Evolutionary conservation across 257 asterid genomes (phyloP).

Genomic region (Salvia miltiorrhiza): DNA sequence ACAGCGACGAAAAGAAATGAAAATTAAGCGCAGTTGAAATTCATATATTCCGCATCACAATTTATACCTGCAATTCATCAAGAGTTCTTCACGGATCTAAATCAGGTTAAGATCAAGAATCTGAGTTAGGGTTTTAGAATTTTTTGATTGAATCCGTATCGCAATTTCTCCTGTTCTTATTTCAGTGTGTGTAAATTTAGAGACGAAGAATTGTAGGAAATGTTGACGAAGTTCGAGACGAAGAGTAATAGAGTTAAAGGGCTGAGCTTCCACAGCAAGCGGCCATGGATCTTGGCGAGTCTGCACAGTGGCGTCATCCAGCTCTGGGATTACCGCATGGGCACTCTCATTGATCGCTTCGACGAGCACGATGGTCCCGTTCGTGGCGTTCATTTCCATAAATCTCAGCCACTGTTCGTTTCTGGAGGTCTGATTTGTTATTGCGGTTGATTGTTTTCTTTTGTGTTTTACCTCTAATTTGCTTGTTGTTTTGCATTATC

Average conservation of each 20-base stretch:
- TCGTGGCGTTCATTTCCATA: conserved; percentile 87
- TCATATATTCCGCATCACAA: not conserved
- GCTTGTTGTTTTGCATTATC: not conserved
- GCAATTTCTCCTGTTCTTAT: not conserved
- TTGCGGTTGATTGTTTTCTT: not conserved
- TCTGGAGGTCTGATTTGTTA: conserved; percentile 69
- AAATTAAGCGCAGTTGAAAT: not conserved
- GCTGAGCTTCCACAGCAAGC: conserved; percentile 17
- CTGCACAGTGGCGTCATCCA: conserved; percentile 10
- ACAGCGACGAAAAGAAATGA: not conserved
- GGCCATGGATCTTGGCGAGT: conserved; percentile 20
- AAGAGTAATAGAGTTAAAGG: conserved; percentile 18
- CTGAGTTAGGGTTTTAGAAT: conserved; percentile 11
- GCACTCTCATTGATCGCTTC: conserved; percentile 32
- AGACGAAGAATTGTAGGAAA: conserved; percentile 31
- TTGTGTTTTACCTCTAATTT: not conserved
- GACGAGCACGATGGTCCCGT: conserved; percentile 98
- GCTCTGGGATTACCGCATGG: conserved; percentile 17
- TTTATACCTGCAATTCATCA: not conserved
- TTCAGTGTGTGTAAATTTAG: conserved; percentile 9
- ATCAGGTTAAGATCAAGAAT: conserved; percentile 13
- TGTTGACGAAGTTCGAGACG: conserved; percentile 66
- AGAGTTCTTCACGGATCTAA: conserved; percentile 24
- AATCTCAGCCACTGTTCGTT: conserved; percentile 88
- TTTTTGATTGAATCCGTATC: conserved; percentile 15